phyloP scores from a whole-genome alignment of 2,329 filamentous ascomycete species.

The Clonostachys sp. region DNA sequence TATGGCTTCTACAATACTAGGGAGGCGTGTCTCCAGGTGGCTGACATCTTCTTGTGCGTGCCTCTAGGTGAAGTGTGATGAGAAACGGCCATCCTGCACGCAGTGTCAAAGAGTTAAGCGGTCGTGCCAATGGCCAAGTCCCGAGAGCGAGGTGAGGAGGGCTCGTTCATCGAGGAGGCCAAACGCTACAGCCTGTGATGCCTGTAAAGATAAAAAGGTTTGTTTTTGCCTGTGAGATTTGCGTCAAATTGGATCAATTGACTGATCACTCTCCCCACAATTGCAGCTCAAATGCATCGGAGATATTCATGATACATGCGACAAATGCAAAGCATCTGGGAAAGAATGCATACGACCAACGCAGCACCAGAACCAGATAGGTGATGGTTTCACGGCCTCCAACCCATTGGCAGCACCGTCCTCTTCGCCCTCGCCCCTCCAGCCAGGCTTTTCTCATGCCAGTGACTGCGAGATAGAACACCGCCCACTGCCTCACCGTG shows the following conservation, averaged over 20 bases:
- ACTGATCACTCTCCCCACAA: background rate
- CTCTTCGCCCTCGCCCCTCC: too few relatives aligned
- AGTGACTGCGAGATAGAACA: too few relatives aligned
- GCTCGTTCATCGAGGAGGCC: background rate
- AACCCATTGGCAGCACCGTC: too few relatives aligned
- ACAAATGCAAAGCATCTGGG: constrained; percentile 1
- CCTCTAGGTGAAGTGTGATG: background rate
- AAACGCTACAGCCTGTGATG: background rate
- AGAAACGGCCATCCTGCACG: background rate
- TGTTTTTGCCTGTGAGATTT: too few relatives aligned
- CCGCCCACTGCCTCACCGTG: too few relatives aligned
- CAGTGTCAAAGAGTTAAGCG: background rate
- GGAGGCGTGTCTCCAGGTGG: background rate
- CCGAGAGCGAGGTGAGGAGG: background rate
- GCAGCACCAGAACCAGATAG: background rate
- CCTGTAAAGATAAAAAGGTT: background rate
- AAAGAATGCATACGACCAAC: background rate
- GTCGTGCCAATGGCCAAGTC: background rate
- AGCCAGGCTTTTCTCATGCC: too few relatives aligned
- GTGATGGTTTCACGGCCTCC: too few relatives aligned
- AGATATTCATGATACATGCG: constrained; percentile 1
- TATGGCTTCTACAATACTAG: too few relatives aligned
- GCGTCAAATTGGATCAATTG: too few relatives aligned
- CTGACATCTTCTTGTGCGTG: background rate
- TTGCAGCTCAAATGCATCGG: background rate